A percentile compares a stretch with the other conserved stretches of the same genome.
These are phyloP conservation scores for Sungouiozyma intestinalis DNA, from an alignment of 805 yeast species.

Conservation along the genomic window DNA sequence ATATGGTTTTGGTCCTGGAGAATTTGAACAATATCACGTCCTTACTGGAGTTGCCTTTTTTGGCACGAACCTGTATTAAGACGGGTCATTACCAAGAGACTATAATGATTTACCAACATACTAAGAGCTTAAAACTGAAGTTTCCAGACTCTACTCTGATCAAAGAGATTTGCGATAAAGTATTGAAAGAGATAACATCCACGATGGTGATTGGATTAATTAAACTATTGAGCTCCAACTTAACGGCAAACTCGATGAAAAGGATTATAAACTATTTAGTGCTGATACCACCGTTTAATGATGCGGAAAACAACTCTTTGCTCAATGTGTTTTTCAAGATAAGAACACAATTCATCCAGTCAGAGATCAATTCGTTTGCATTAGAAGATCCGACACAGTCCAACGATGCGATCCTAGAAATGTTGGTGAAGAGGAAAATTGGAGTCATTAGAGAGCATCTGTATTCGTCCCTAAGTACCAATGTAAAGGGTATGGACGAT, in stretches of 20 bases:
- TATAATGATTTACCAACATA: slow-evolving; percentile 68
- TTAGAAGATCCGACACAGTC: slow-evolving; percentile 7
- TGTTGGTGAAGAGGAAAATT: slow-evolving; percentile 54
- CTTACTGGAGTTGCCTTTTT: slow-evolving; percentile 71
- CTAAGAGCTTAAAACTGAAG: slow-evolving; percentile 55
- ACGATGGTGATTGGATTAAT: slow-evolving; percentile 65
- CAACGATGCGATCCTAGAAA: slow-evolving; percentile 18
- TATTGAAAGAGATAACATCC: slow-evolving; percentile 26
- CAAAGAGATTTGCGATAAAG: slow-evolving; percentile 22
- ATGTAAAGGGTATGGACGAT: slow-evolving; percentile 13
- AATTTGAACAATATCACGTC: slow-evolving; percentile 68
- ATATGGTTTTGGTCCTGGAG: slow-evolving; percentile 35
- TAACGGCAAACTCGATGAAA: slow-evolving; percentile 67
- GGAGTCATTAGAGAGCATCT: slow-evolving; percentile 73
- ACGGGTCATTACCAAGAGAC: slow-evolving; percentile 87
- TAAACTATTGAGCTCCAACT: slow-evolving; percentile 58
- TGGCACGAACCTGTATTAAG: slow-evolving; percentile 72
- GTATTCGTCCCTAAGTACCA: slow-evolving; percentile 21
- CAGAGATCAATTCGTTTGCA: slow-evolving; percentile 41
- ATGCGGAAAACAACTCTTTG: slow-evolving; percentile 22
- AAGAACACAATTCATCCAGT: slow-evolving; percentile 54
- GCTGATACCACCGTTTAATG: slow-evolving; percentile 48
- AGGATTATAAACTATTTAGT: slow-evolving; percentile 69
- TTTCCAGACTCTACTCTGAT: slow-evolving; percentile 38
- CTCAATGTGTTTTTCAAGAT: slow-evolving; percentile 56